Base-by-base conservation (phyloP, 208 protist species). In the Sergeia podlipaevii region DNA sequence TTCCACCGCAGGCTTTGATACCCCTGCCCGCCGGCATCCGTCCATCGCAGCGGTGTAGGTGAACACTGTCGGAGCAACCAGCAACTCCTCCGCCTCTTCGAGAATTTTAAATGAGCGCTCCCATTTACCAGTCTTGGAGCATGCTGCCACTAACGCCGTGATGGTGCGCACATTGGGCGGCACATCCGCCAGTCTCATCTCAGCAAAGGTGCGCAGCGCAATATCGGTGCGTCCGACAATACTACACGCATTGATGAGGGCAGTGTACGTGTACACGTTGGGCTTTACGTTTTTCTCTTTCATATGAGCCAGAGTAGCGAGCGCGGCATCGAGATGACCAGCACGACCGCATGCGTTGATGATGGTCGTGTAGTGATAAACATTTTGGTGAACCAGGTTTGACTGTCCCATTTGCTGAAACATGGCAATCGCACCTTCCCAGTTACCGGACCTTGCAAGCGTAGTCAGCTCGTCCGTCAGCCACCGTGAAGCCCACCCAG, bases 31-130 rank as follows among this genome's bases (percentile, higher is more conserved):
- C 7, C 82, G 70, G 51, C 88, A 95, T 10, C 80, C 88, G 33
- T 95, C 84, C 67, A 95, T 92, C 10, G 77, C 84, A n/a, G 88
- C 78, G 6, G 88, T 95, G 75, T 92, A 95, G 11, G 84, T 95
- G 41, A 84, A 62, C 21, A 91, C 88, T 56, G 91, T 95, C 15
- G 88, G 88, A 4, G 88, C 84, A 18, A 92, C 72, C 26, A 74
- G 58, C 43, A 95, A 54, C 43, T 91, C 81, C 37, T 89, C 88
- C 10, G 74, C 85, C 41, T 90, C 75, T 11, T 85, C 54, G 3
- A 95, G 63, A 26, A 91, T 67, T 56, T 79, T 77, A 18, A 92
- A 75, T 8, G 74, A 74, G 30, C 77, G 68, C 54, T 87, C 69
- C 85, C 88, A 95, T 61, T 81, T 56, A 8, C 74, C 81, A 27